Conservation (phyloP, 2,329 filamentous ascomycete genomes). For the Pseudogymnoascus sp. region DNA sequence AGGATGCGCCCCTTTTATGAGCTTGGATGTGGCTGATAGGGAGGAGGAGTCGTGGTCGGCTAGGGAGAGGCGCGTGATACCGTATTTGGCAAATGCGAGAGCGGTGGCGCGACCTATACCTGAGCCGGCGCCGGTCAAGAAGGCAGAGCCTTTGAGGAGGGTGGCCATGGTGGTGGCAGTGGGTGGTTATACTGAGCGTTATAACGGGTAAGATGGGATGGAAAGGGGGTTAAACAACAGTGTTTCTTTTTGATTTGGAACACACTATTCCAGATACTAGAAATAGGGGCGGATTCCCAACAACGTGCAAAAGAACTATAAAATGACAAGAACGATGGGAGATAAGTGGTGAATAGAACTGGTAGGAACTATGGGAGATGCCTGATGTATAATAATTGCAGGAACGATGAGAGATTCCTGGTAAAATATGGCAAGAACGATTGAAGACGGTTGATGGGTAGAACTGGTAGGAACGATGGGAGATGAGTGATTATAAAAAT, state of each 20-base stretch:
- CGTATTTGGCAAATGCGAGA: conserved; percentile 42
- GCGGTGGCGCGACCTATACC: conserved; percentile 44
- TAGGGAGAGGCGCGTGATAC: conserved; percentile 41
- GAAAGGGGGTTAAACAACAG: not conserved
- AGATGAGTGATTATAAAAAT: not conserved
- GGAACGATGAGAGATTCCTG: not conserved
- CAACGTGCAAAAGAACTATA: not conserved
- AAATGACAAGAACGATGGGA: not conserved
- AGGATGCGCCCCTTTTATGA: conserved; percentile 36
- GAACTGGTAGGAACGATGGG: not conserved
- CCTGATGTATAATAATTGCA: not conserved
- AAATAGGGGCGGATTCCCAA: not conserved
- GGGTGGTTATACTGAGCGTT: not conserved
- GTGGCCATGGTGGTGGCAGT: conserved; percentile 30
- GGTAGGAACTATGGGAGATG: not conserved
- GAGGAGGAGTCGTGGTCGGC: conserved; percentile 38
- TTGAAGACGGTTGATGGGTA: not conserved
- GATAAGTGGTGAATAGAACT: not conserved
- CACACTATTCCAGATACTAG: not conserved
- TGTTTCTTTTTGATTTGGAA: not conserved
- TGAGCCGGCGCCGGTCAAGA: conserved; percentile 44
- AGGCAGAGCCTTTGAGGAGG: conserved; percentile 41
- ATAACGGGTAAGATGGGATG: not conserved
- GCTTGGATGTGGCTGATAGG: conserved; percentile 30
- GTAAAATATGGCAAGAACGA: not conserved